These are phyloP conservation scores for Penicillium silybi DNA, from an alignment of 495 filamentous ascomycete species.

Conservation along the genomic window DNA sequence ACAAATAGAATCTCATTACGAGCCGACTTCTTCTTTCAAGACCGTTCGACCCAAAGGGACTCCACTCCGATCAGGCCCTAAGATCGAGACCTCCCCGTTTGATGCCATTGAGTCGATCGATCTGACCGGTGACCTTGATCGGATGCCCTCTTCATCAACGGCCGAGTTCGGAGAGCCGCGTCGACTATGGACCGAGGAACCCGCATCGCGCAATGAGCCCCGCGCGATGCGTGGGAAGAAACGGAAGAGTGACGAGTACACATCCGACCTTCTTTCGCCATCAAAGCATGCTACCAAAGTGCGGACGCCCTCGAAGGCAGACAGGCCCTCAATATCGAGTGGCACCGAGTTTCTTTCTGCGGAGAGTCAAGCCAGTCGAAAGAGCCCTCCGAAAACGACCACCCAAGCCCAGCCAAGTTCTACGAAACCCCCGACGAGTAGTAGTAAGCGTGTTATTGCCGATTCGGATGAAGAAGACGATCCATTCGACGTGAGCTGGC, in stretches of 20 bases:
- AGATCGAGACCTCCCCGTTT: slow-evolving; percentile 18
- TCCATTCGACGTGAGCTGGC: slow-evolving; percentile 18
- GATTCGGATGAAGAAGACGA: slow-evolving; percentile 45
- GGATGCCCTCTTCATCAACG: slow-evolving; percentile 36
- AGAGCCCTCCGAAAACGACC: background rate
- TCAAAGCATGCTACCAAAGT: slow-evolving; percentile 24
- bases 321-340: background rate
- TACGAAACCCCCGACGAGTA: slow-evolving; percentile 4
- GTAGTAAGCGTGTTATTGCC: slow-evolving; percentile 28
- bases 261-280: slow-evolving; percentile 41
- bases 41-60: slow-evolving; percentile 13
- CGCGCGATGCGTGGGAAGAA: slow-evolving; percentile 57
- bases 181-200: slow-evolving; percentile 58
- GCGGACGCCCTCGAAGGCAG: slow-evolving; percentile 16
- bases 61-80: slow-evolving; percentile 19
- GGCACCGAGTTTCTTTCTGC: background rate
- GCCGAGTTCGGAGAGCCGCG: slow-evolving; percentile 50
- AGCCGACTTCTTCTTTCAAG: slow-evolving; percentile 20
- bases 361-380: background rate
- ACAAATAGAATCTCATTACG: slow-evolving; percentile 8
- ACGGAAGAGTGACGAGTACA: slow-evolving; percentile 69
- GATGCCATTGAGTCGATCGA: slow-evolving; percentile 62
- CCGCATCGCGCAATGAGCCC: slow-evolving; percentile 41
- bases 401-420: slow-evolving; percentile 4
- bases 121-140: slow-evolving; percentile 58